Evolutionary conservation across 1,284 basidiomycete genomes (phyloP).

Genomic region (Volvariella volvacea): DNA sequence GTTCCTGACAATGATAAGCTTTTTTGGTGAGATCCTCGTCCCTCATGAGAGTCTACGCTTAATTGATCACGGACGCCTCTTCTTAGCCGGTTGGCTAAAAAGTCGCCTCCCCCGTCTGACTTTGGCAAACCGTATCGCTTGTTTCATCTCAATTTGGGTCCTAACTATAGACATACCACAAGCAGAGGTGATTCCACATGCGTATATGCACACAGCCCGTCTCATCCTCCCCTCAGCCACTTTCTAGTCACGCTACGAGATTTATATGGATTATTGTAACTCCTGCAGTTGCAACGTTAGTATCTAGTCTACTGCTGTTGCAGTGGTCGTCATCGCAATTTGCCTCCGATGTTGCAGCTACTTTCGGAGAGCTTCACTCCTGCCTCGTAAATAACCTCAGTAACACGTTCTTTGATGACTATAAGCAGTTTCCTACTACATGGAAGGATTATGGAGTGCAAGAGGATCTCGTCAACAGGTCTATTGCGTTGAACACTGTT

Average conservation of each 20-base stretch:
- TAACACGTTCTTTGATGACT: constrained; percentile 23
- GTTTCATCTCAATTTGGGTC: constrained; percentile 41
- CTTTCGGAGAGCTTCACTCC: constrained; percentile 23
- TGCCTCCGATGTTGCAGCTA: constrained; percentile 30
- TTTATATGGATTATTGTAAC: constrained; percentile 38
- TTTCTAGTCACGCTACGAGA: constrained; percentile 22
- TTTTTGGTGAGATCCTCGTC: constrained; percentile 28
- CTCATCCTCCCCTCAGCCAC: constrained; percentile 16
- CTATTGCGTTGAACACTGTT: constrained; percentile 32
- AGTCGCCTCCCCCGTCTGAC: constrained; percentile 40
- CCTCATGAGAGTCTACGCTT: not conserved
- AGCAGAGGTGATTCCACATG: constrained; percentile 20
- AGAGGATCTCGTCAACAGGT: constrained; percentile 26
- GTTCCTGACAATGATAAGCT: constrained; percentile 34
- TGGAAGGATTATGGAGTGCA: constrained; percentile 15
- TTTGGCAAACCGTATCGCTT: constrained; percentile 37
- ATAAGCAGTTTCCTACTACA: constrained; percentile 5
- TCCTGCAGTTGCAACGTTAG: constrained; percentile 32
- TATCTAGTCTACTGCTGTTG: constrained; percentile 32
- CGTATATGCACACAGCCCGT: not conserved
- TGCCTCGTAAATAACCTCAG: constrained; percentile 25
- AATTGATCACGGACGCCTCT: not conserved
- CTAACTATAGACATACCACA: constrained; percentile 31
- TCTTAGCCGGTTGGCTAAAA: constrained; percentile 35
- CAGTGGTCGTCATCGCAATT: constrained; percentile 38